These are phyloP conservation scores for Pseudocercospora cruenta DNA, from an alignment of 2,329 filamentous ascomycete genomes.

Conservation along the genomic window DNA sequence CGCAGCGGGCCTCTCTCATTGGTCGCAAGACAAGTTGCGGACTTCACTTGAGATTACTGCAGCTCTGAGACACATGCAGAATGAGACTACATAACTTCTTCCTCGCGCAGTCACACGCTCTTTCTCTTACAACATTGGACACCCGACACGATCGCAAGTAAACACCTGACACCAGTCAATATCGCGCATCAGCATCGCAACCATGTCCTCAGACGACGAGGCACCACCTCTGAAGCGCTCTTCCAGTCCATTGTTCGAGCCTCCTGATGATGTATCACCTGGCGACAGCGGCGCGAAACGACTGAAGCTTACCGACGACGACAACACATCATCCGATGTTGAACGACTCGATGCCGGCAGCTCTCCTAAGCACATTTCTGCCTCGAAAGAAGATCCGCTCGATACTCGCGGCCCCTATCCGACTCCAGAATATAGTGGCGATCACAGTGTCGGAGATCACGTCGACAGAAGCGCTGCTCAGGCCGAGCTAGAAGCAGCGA, in stretches of 20 bases:
- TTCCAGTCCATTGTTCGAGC: neutral
- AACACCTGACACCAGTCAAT: neutral
- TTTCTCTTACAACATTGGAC: neutral
- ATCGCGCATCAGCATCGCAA: neutral
- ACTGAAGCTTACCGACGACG: neutral
- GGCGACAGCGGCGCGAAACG: neutral
- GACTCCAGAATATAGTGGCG: neutral
- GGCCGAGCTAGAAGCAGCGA: neutral
- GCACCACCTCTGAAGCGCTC: neutral
- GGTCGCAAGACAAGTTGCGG: neutral
- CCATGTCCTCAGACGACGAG: neutral
- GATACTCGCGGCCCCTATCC: neutral
- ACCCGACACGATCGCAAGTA: neutral
- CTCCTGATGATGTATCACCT: neutral
- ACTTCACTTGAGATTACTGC: neutral
- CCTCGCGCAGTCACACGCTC: neutral
- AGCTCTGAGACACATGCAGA: neutral
- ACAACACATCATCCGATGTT: neutral
- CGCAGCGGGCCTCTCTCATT: neutral
- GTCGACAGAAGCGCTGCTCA: neutral
- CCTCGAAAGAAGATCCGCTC: neutral
- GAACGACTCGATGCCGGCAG: neutral
- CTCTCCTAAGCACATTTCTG: neutral
- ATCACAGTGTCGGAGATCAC: neutral
- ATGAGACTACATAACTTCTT: neutral